phyloP scores from a whole-genome alignment of 2,329 filamentous ascomycete genomes.

The Claviceps sp. region DNA sequence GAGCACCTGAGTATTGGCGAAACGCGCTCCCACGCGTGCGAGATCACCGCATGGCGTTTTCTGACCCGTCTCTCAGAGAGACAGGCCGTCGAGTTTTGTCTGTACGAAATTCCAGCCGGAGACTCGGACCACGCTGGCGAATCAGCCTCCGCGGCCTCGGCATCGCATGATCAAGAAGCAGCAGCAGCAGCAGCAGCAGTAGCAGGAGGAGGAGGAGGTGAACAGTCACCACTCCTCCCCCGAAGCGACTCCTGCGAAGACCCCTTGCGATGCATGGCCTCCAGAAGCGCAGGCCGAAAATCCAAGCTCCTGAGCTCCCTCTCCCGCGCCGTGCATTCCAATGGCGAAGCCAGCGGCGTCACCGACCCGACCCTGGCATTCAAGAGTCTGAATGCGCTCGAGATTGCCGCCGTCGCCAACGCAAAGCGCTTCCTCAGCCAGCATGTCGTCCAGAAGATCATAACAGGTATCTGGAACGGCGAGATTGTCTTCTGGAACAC shows the following conservation, averaged over 20 bases:
- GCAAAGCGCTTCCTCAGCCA: conserved; percentile 80
- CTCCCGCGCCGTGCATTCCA: conserved; percentile 35
- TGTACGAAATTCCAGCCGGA: conserved; percentile 52
- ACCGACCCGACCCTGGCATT: conserved; percentile 59
- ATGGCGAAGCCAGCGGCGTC: conserved; percentile 27
- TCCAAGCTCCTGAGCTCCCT: conserved; percentile 39
- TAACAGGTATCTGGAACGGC: conserved; percentile 75
- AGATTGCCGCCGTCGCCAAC: conserved; percentile 69
- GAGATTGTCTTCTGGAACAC: conserved; percentile 80
- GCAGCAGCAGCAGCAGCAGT: neutral
- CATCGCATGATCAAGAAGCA: conserved; percentile 24
- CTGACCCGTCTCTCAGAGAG: conserved; percentile 56
- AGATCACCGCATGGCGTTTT: conserved; percentile 72
- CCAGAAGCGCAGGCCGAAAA: conserved; percentile 30
- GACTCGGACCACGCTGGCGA: conserved; percentile 11
- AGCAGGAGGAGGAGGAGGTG: conserved; percentile 23
- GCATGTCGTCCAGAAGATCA: conserved; percentile 65
- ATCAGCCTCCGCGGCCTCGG: neutral
- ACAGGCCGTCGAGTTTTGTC: conserved; percentile 60
- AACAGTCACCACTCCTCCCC: conserved; percentile 33
- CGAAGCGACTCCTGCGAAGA: conserved; percentile 16
- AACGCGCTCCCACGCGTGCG: conserved; percentile 59
- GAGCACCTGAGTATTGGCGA: conserved; percentile 54
- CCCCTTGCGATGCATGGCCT: conserved; percentile 11
- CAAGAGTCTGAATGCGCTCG: conserved; percentile 68